Evolutionary conservation across 2,329 filamentous ascomycete species (phyloP).

Genomic region (Pezicula neosporulosa): DNA sequence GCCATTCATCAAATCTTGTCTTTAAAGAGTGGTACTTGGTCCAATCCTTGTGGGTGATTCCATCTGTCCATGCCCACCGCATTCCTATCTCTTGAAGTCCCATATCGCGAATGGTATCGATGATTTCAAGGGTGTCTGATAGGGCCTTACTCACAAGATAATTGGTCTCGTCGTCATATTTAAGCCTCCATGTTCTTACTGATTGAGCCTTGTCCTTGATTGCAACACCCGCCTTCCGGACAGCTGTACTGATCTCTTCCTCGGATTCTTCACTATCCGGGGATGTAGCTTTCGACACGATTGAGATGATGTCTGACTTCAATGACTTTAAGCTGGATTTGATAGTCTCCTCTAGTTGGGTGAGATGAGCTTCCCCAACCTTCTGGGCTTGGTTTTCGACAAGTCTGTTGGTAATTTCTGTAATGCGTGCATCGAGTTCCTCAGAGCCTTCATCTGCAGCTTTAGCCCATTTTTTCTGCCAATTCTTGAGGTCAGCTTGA

Average conservation of each 20-base stretch:
- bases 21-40: constrained; percentile 88
- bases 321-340: constrained; percentile 60
- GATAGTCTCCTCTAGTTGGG: constrained; percentile 66
- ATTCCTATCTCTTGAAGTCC: constrained; percentile 72
- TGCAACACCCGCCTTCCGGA: constrained; percentile 54
- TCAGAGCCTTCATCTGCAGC: constrained; percentile 82
- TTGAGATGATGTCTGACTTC: constrained; percentile 61
- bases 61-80: constrained; percentile 90
- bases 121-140: constrained; percentile 61
- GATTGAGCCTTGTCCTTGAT: constrained; percentile 64
- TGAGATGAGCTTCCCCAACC: constrained; percentile 63
- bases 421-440: constrained; percentile 58
- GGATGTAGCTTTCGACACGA: constrained; percentile 56
- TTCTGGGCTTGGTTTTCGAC: constrained; percentile 61
- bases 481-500: constrained; percentile 72
- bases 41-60: constrained; percentile 97
- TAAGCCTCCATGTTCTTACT: constrained; percentile 59
- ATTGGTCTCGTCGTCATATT: constrained; percentile 54
- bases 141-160: constrained; percentile 55
- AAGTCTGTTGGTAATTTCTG: constrained; percentile 69
- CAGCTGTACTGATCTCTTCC: constrained; percentile 46
- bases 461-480: constrained; percentile 84
- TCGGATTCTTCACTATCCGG: constrained; percentile 47
- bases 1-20: constrained; percentile 80
- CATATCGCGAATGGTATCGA: constrained; percentile 65